Percentiles rank a stretch among this genome's conserved stretches.
phyloP scores from a whole-genome alignment of 164 flowering plant genomes.

The Saururus chinensis region DNA sequence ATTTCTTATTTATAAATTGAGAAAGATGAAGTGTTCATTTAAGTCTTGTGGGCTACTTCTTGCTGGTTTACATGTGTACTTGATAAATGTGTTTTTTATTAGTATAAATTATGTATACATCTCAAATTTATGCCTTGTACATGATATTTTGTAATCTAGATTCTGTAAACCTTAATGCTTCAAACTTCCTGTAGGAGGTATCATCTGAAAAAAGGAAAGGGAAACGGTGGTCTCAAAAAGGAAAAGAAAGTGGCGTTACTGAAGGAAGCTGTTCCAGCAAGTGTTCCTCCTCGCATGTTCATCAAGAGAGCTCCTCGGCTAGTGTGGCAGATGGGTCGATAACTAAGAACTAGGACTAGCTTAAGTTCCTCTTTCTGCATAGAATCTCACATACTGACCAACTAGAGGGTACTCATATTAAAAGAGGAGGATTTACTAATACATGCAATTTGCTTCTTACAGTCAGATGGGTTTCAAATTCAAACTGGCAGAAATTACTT shows the following conservation, averaged over 20 bases:
- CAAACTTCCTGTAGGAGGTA: slow-evolving; percentile 27
- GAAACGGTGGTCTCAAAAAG: slow-evolving; percentile 22
- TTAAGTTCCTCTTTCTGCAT: neutral
- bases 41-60: no score
- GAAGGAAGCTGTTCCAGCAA: slow-evolving; percentile 50
- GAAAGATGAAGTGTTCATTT: no score
- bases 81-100: no score
- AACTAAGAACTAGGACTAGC: slow-evolving; percentile 9
- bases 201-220: slow-evolving; percentile 33
- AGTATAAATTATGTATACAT: neutral
- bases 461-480: no score
- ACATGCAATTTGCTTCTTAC: neutral
- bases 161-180: no score
- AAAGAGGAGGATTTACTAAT: neutral
- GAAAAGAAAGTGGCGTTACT: slow-evolving; percentile 22
- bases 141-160: neutral
- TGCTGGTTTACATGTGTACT: no score
- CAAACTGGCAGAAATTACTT: no score
- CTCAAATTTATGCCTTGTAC: neutral
- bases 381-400: neutral
- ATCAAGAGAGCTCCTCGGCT: slow-evolving; percentile 49
- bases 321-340: slow-evolving; percentile 42
- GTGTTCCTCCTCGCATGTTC: slow-evolving; percentile 50
- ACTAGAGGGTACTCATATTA: no score
- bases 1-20: no score